These are phyloP conservation scores for Penicillium nordicum DNA, from an alignment of 2,329 filamentous ascomycete genomes.

Conservation along the genomic window DNA sequence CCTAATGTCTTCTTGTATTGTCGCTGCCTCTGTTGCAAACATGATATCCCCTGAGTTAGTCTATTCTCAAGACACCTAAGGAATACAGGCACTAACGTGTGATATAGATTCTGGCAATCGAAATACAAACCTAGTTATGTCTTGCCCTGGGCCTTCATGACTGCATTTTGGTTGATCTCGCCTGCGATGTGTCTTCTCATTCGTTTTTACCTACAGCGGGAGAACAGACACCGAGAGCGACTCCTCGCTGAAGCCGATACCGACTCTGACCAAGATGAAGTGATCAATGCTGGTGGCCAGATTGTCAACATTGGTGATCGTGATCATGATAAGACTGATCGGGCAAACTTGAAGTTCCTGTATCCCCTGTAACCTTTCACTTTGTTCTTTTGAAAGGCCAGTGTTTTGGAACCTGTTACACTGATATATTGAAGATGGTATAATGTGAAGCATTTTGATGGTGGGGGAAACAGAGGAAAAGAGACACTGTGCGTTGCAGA, in stretches of 20 bases:
- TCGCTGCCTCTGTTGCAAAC: background rate
- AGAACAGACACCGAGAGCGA: background rate
- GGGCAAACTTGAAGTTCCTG: background rate
- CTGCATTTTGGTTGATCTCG: background rate
- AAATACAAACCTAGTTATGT: background rate
- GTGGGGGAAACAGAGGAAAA: background rate
- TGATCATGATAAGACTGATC: background rate
- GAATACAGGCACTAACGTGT: background rate
- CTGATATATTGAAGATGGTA: background rate
- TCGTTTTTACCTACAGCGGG: background rate
- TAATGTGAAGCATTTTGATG: background rate
- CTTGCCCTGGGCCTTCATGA: background rate
- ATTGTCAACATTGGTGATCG: background rate
- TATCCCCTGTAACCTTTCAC: background rate
- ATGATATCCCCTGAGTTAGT: background rate
- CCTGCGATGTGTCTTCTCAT: background rate
- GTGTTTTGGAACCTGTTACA: background rate
- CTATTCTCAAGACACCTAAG: background rate
- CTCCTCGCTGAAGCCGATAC: background rate
- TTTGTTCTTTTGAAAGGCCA: background rate
- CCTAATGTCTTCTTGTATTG: background rate
- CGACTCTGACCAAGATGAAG: background rate
- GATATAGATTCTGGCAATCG: background rate
- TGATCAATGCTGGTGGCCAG: background rate
- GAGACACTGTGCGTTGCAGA: background rate